Conservation (phyloP, 306 rosid species). For the Leucaena leucocephala region DNA sequence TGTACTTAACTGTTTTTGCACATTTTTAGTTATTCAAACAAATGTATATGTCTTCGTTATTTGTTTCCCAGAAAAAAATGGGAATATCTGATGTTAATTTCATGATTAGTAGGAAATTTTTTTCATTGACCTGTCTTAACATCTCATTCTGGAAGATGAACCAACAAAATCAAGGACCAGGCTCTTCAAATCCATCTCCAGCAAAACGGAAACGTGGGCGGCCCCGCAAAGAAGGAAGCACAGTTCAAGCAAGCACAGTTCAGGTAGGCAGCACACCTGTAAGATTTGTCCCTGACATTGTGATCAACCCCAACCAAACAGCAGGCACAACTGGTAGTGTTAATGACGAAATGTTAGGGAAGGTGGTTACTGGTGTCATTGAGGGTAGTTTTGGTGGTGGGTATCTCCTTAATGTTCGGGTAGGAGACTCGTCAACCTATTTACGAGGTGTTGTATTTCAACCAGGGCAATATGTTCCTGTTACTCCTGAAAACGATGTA, state of each 20-base stretch:
- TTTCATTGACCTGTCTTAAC: neutral
- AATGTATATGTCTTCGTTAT: neutral
- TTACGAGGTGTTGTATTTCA: constrained; percentile 50
- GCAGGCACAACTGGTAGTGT: constrained; percentile 27
- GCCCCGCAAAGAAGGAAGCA: constrained; percentile 52
- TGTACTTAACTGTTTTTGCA: neutral
- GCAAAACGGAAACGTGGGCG: constrained; percentile 58
- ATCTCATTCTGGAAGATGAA: constrained; percentile 37
- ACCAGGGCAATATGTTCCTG: constrained; percentile 42
- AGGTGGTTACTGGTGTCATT: constrained; percentile 48
- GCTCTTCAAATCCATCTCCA: constrained; percentile 39
- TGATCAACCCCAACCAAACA: constrained; percentile 32
- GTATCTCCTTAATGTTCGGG: constrained; percentile 50
- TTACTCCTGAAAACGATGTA: constrained; percentile 50
- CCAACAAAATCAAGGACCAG: constrained; percentile 39
- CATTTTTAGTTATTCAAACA: neutral
- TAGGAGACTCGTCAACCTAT: constrained; percentile 38
- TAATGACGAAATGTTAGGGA: constrained; percentile 46
- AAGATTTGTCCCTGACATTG: constrained; percentile 10
- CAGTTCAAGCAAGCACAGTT: constrained; percentile 21
- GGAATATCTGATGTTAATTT: neutral
- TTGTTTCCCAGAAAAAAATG: neutral
- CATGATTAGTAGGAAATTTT: constrained; percentile 27
- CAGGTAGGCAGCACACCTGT: constrained; percentile 27
- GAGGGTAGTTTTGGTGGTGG: constrained; percentile 52